phyloP scores from a whole-genome alignment of 2,329 filamentous ascomycete species.

The Rosellinia necatrix region DNA sequence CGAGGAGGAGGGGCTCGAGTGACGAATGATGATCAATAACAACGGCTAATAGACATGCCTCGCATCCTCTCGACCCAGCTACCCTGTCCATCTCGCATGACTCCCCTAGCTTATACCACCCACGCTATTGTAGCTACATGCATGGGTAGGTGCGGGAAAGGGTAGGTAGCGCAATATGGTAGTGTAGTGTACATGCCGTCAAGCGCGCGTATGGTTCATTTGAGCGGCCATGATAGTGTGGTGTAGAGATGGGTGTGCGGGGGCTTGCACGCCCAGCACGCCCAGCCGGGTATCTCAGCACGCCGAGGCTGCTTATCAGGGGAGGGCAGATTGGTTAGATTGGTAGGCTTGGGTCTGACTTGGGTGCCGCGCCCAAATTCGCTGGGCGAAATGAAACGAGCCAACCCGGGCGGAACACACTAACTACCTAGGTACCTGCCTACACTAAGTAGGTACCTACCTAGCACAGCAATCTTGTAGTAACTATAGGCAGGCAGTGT shows the following conservation, averaged over 20 bases:
- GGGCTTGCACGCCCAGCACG: slow-evolving; percentile 9
- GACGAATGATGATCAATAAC: slow-evolving; percentile 25
- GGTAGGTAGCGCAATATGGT: slow-evolving; percentile 4
- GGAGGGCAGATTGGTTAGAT: no score
- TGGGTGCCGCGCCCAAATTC: slow-evolving; percentile 11
- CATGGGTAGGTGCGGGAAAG: slow-evolving; percentile 5
- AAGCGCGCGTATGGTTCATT: background rate
- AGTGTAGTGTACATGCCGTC: slow-evolving; percentile 3
- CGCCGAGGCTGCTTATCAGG: slow-evolving; percentile 24
- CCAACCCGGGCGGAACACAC: no score
- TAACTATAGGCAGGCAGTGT: background rate
- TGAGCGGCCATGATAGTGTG: slow-evolving; percentile 3
- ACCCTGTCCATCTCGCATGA: slow-evolving; percentile 14
- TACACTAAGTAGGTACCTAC: no score
- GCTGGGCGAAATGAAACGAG: slow-evolving; percentile 15
- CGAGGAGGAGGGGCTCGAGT: slow-evolving; percentile 10
- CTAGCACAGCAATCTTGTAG: no score
- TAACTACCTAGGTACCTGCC: no score
- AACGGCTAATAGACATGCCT: slow-evolving; percentile 19
- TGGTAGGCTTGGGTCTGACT: no score
- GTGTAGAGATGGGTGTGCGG: background rate
- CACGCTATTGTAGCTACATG: slow-evolving; percentile 3
- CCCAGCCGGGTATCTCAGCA: slow-evolving; percentile 17
- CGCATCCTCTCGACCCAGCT: slow-evolving; percentile 1
- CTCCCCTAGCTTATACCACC: slow-evolving; percentile 5